Base-by-base conservation (phyloP, 352 stramenopile species). In the Globisporangium spiculum region DNA sequence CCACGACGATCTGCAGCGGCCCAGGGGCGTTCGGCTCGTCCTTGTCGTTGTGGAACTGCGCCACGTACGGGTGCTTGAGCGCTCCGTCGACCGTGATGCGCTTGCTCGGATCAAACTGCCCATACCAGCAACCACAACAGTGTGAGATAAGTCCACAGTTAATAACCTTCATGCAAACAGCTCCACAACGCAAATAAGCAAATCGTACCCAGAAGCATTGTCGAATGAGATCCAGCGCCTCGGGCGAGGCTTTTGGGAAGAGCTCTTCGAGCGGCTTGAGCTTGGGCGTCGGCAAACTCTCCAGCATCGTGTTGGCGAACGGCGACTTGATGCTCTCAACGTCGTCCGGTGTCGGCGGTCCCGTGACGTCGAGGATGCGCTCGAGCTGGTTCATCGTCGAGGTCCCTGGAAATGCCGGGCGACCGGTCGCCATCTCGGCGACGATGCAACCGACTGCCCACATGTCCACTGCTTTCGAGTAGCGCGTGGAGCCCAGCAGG, bases 351-450 rank as follows among this genome's bases (percentile, higher is more conserved):
- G 83, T 88, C 2, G 97, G 97, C 30, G 83, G 83, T 1, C 94
- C 96, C 0, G 93, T 98, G 52, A 98, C 78, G 63, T 98, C 93
- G 38, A 99, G 77, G 58, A 99, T 98, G 55, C 95, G 96, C 75
- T 99, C 96, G 10, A 99, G 74, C 71, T 99, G 97, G 75, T 98
- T 98, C 91, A 99, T 98, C 7, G 94, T 98, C 1, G 90, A 98
- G 7, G 91, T 97, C 1, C 97, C 97, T 0, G 96, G 94, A 66
- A 99, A 98, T 4, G 97, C 83, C 16, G 97, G 96, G 26, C 92
- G 82, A 27, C 92, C 90, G 0, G 83, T 90, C n/a, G 94, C 79
- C 92, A 98, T 98, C 77, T 99, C 95, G 3, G 88, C 95, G 48
- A 98, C 75, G 60, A 98, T 98, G 67, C 93, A 97, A 26, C 95